These are phyloP conservation scores for Chloroidium sp. DNA, from an alignment of 163 green algal species.

Conservation along the genomic window DNA sequence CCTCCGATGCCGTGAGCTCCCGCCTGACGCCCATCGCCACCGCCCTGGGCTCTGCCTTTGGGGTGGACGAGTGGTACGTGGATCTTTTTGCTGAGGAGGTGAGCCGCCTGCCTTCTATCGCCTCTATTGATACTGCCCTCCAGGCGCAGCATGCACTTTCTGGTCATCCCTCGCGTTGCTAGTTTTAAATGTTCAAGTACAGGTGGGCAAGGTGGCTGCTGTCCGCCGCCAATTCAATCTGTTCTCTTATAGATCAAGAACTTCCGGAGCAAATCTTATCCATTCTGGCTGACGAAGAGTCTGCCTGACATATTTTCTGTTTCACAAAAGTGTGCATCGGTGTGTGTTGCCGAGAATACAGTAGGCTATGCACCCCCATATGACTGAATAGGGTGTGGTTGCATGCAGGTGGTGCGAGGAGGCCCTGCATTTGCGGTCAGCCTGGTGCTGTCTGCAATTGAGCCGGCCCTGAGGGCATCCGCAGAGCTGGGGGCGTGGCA, in stretches of 20 bases:
- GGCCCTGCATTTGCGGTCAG: conserved; percentile 87
- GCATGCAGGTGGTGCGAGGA: conserved; percentile 56
- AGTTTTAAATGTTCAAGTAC: not conserved
- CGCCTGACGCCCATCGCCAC: conserved; percentile 47
- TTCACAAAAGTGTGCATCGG: no score
- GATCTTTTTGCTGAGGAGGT: conserved; percentile 93
- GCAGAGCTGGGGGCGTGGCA: conserved; percentile 93
- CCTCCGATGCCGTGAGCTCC: conserved; percentile 46
- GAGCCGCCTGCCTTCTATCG: conserved; percentile 15
- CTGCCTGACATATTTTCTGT: no score
- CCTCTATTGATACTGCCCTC: not conserved
- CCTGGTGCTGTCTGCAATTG: conserved; percentile 67
- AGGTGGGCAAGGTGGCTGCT: not conserved
- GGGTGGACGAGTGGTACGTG: conserved; percentile 67
- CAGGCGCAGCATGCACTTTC: not conserved
- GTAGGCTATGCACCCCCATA: no score
- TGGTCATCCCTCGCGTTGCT: not conserved
- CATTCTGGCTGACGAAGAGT: no score
- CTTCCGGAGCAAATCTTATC: no score
- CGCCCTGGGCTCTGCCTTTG: conserved; percentile 62
- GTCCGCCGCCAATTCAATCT: no score
- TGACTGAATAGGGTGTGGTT: no score
- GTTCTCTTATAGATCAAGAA: no score
- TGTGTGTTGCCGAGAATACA: no score
- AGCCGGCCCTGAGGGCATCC: conserved; percentile 71